These are phyloP conservation scores for Phyllostachys edulis DNA, from an alignment of 176 grass and related monocot species.

Conservation along the genomic window DNA sequence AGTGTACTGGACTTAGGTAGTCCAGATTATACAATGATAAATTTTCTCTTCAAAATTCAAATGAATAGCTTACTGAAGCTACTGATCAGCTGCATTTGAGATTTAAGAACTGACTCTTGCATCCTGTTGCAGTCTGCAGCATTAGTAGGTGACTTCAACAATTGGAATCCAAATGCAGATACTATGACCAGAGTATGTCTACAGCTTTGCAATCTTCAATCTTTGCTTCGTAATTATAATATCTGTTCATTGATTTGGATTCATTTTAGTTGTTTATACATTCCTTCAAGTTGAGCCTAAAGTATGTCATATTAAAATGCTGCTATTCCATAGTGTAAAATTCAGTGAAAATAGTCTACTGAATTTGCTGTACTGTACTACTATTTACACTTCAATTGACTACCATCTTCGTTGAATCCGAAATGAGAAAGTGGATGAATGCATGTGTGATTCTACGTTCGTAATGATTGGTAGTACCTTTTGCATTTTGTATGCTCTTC, in stretches of 20 bases:
- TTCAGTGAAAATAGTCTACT: background rate
- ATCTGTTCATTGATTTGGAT: background rate
- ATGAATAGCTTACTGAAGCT: constrained; percentile 21
- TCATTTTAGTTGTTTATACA: constrained; percentile 19
- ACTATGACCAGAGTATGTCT: constrained; percentile 68
- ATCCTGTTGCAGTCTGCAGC: constrained; percentile 72
- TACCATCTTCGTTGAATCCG: background rate
- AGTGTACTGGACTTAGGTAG: background rate
- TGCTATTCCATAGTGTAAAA: background rate
- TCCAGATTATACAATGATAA: background rate
- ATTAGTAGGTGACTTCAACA: constrained; percentile 96
- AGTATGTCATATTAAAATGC: background rate
- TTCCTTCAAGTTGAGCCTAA: constrained; percentile 22
- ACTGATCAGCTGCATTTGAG: constrained; percentile 8
- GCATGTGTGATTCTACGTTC: background rate
- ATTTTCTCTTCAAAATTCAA: background rate
- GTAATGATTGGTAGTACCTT: background rate
- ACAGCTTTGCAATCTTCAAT: constrained; percentile 10
- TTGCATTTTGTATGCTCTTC: constrained; percentile 17
- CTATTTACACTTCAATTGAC: background rate
- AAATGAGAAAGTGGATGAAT: background rate
- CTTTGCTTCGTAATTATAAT: constrained; percentile 26
- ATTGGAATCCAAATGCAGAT: constrained; percentile 84
- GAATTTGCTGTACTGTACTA: background rate
- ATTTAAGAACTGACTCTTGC: constrained; percentile 35